These are phyloP conservation scores for Thinopyrum elongatum DNA, from an alignment of 176 grass and related monocot species.

Conservation along the genomic window DNA sequence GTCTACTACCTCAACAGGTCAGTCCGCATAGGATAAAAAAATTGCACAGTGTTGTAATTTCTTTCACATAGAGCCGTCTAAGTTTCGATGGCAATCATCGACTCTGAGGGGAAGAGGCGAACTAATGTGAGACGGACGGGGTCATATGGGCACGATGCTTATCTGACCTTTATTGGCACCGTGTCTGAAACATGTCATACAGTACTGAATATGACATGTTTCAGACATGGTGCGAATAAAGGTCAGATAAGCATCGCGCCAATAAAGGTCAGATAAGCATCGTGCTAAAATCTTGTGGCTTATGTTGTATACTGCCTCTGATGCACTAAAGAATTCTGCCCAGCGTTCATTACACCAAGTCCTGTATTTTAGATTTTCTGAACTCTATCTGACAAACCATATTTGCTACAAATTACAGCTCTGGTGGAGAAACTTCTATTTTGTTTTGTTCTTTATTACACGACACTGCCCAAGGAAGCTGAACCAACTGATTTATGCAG, in stretches of 20 bases:
- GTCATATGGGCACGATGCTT: no score
- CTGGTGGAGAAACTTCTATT: not conserved
- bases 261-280: no score
- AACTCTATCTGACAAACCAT: not conserved
- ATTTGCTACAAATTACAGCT: not conserved
- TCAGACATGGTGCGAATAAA: no score
- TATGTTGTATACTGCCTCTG: not conserved
- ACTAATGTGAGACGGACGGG: not conserved
- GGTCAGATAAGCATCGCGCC: no score
- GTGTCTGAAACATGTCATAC: not conserved
- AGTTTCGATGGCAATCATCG: not conserved
- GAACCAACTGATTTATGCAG: slow-evolving; percentile 49
- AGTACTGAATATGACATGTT: no score
- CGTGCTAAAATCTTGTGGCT: not conserved
- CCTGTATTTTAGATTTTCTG: not conserved
- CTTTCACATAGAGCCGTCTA: not conserved
- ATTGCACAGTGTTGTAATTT: not conserved
- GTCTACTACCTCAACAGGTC: slow-evolving; percentile 90
- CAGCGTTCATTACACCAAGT: not conserved
- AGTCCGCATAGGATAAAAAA: not conserved
- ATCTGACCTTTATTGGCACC: not conserved
- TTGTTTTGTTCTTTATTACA: not conserved
- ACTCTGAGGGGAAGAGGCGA: not conserved
- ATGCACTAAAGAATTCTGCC: not conserved
- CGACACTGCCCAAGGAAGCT: slow-evolving; percentile 9